Conservation (phyloP, 495 filamentous ascomycete genomes). For the Penicillium coprophilum region DNA sequence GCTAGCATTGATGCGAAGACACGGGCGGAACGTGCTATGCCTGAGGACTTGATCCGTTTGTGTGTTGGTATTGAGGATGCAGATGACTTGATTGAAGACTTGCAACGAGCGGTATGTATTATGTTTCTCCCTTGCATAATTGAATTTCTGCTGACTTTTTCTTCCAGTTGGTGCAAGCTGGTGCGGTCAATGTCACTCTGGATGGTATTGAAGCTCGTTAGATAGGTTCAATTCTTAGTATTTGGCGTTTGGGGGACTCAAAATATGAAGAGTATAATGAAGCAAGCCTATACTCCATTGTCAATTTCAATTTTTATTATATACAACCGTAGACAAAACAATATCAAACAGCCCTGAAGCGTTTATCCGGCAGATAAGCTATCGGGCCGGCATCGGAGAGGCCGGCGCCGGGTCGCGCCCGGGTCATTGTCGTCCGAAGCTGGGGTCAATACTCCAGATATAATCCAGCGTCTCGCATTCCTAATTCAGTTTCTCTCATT, state of each 20-base stretch:
- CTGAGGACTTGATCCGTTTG: constrained; percentile 91
- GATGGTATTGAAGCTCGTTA: constrained; percentile 64
- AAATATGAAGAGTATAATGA: constrained; percentile 13
- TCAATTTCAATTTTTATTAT: not conserved
- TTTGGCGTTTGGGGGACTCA: constrained; percentile 23
- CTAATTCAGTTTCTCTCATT: constrained; percentile 25
- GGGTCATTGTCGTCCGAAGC: constrained; percentile 36
- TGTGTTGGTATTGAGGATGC: constrained; percentile 97
- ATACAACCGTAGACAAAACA: not conserved
- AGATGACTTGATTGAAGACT: constrained; percentile 90
- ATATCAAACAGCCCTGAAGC: not conserved
- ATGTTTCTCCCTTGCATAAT: not conserved
- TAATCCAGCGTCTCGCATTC: constrained; percentile 11
- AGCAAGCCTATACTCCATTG: not conserved
- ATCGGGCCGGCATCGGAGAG: constrained; percentile 39
- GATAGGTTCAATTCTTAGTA: not conserved
- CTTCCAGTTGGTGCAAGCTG: constrained; percentile 82
- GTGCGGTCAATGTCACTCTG: constrained; percentile 80
- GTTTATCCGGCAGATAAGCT: constrained; percentile 24
- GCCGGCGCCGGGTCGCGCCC: constrained; percentile 21
- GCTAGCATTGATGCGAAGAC: constrained; percentile 97
- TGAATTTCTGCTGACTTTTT: constrained; percentile 17
- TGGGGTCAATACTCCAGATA: constrained; percentile 3
- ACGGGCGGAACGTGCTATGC: constrained; percentile 81
- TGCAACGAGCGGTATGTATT: constrained; percentile 78